Conservation (phyloP, 139 green algal species). For the Chlamydomonas sp. region DNA sequence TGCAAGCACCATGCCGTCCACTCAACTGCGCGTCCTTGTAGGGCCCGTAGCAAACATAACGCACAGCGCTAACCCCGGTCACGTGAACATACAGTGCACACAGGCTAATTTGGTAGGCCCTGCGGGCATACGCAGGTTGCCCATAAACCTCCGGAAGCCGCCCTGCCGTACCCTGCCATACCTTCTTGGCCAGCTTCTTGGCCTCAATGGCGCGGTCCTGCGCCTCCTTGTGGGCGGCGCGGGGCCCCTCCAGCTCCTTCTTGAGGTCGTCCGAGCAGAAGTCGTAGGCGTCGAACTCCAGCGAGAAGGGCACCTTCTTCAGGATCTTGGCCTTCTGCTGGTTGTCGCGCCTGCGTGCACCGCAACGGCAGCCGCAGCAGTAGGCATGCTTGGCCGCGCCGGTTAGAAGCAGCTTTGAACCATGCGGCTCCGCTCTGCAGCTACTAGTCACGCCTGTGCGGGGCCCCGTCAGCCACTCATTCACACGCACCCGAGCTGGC, state of each 20-base stretch:
- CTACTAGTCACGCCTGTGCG: too few species aligned
- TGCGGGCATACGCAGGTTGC: too few species aligned
- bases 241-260: constrained; percentile 78
- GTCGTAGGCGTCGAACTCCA: constrained; percentile 94
- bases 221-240: constrained; percentile 62
- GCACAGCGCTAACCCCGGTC: too few species aligned
- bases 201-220: constrained; percentile 48
- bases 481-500: too few species aligned
- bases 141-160: too few species aligned
- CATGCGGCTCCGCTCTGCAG: too few species aligned
- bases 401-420: too few species aligned
- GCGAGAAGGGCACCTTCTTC: constrained; percentile 89
- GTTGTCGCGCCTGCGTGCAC: constrained; percentile 53
- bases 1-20: background rate
- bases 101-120: too few species aligned
- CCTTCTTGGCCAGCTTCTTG: constrained; percentile 49
- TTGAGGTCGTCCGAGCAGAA: constrained; percentile 91
- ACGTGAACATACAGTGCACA: too few species aligned
- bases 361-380: background rate
- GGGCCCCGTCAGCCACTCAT: too few species aligned
- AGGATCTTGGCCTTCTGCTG: constrained; percentile 98
- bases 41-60: too few species aligned
- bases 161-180: background rate
- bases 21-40: too few species aligned
- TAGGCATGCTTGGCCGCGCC: constrained; percentile 75